A percentile compares a stretch with the other conserved stretches of the same genome.
These are phyloP conservation scores for Carallia brachiata DNA, from an alignment of 345 rosid species.

Conservation along the genomic window DNA sequence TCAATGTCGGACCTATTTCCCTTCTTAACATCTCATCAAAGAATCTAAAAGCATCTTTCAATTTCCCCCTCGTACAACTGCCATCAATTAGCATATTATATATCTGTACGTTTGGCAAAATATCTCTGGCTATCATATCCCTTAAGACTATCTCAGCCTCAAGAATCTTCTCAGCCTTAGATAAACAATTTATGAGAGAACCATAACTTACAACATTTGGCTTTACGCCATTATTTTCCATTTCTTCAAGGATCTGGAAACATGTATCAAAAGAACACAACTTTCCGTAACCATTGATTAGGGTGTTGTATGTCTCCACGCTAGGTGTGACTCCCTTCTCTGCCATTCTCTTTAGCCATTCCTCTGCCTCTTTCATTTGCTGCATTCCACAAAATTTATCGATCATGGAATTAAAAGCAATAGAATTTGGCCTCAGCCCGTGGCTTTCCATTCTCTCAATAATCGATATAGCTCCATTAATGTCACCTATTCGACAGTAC, in stretches of 20 bases:
- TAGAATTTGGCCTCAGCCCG: conserved; percentile 52
- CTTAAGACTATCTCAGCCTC: conserved; percentile 69
- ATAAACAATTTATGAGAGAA: conserved; percentile 63
- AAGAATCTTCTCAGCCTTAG: conserved; percentile 65
- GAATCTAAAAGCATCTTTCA: conserved; percentile 55
- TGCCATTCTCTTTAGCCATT: conserved; percentile 61
- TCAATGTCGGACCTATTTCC: conserved; percentile 50
- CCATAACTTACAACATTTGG: conserved; percentile 76
- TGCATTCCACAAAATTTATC: conserved; percentile 51
- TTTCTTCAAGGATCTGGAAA: conserved; percentile 66
- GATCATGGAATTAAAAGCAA: conserved; percentile 65
- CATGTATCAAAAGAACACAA: conserved; percentile 56
- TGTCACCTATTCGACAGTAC: conserved; percentile 54
- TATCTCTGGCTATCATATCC: conserved; percentile 62
- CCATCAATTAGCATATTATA: conserved; percentile 76
- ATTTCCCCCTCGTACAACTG: conserved; percentile 47
- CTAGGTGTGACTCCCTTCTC: conserved; percentile 56
- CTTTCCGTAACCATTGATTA: conserved; percentile 71
- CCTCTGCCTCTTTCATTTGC: conserved; percentile 59
- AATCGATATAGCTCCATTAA: conserved; percentile 43
- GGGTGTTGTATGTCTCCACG: conserved; percentile 57
- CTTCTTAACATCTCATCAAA: conserved; percentile 60
- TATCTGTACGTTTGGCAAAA: conserved; percentile 55
- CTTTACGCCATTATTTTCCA: conserved; percentile 56
- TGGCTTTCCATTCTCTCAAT: conserved; percentile 53